phyloP scores from a whole-genome alignment of 352 stramenopile genomes.

The Pythium grandisporangium region DNA sequence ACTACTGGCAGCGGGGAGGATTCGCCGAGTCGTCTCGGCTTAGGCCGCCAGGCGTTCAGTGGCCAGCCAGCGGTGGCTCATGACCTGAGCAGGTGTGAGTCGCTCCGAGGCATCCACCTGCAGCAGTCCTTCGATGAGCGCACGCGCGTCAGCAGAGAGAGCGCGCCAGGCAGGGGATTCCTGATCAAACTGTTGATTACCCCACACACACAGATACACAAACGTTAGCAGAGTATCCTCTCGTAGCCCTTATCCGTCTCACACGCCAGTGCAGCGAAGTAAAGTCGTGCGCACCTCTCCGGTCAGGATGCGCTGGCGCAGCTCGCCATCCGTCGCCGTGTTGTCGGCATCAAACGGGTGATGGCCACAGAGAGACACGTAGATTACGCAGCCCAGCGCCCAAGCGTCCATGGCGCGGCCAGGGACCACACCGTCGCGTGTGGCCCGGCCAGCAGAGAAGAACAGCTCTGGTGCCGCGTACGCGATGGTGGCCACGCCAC shows the following conservation, averaged over 20 bases:
- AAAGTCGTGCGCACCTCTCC: conserved; percentile 12
- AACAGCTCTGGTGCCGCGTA: conserved; percentile 23
- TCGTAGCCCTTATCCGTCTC: too few species aligned
- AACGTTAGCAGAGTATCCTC: too few species aligned
- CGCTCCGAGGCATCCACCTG: conserved; percentile 14
- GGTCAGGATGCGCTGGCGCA: conserved; percentile 11
- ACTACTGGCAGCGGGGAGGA: too few species aligned
- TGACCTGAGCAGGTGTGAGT: too few species aligned
- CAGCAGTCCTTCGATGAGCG: conserved; percentile 17
- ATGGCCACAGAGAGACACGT: conserved; percentile 19
- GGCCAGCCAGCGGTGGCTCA: too few species aligned
- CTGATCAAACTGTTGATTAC: too few species aligned
- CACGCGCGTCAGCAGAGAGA: conserved; percentile 13
- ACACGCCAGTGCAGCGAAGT: too few species aligned
- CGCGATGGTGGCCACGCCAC: conserved; percentile 19
- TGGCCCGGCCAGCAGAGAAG: not conserved
- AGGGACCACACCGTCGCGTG: not conserved
- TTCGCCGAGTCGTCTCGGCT: too few species aligned
- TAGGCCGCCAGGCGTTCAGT: too few species aligned
- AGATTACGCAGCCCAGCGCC: conserved; percentile 24
- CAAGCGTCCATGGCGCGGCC: conserved; percentile 22
- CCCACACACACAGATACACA: too few species aligned
- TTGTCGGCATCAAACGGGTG: conserved; percentile 24
- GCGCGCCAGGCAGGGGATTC: conserved; percentile 16
- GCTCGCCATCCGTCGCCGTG: conserved; percentile 8